Evolutionary conservation across 129 eudicot species (phyloP).

Genomic region (Deinandra increscens): DNA sequence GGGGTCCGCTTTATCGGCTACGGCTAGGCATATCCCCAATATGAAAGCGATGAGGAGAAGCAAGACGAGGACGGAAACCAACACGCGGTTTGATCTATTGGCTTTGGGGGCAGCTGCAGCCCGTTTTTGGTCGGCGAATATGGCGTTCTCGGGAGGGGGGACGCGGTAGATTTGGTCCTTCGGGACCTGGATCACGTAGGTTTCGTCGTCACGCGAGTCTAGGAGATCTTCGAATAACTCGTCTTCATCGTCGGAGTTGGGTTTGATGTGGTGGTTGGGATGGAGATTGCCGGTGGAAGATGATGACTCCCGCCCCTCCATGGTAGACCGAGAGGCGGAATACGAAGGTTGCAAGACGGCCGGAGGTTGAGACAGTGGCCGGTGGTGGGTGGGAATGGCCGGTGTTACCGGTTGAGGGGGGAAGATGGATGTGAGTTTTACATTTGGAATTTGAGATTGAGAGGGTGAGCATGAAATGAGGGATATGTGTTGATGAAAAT

Average conservation of each 20-base stretch:
- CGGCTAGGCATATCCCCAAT: slow-evolving; percentile 34
- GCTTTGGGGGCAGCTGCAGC: background rate
- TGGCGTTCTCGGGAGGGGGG: slow-evolving; percentile 68
- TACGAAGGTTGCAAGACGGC: slow-evolving; percentile 14
- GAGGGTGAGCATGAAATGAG: slow-evolving; percentile 20
- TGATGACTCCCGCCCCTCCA: slow-evolving; percentile 39
- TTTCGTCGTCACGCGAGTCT: slow-evolving; percentile 26
- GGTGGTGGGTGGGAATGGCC: slow-evolving; percentile 22
- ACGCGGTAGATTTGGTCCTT: slow-evolving; percentile 67
- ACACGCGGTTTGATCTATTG: slow-evolving; percentile 24
- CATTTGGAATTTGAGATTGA: background rate
- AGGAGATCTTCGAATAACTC: slow-evolving; percentile 32
- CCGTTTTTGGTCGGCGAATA: slow-evolving; percentile 20
- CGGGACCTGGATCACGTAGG: slow-evolving; percentile 69
- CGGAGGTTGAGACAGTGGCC: slow-evolving; percentile 19
- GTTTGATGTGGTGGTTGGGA: slow-evolving; percentile 14
- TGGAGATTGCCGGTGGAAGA: slow-evolving; percentile 9
- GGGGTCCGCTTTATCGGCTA: slow-evolving; percentile 37
- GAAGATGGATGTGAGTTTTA: background rate
- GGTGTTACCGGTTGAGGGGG: background rate
- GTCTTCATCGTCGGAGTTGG: slow-evolving; percentile 17
- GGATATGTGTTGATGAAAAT: slow-evolving; percentile 24
- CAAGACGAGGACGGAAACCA: slow-evolving; percentile 33
- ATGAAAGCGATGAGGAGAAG: slow-evolving; percentile 34
- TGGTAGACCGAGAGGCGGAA: slow-evolving; percentile 31